A percentile compares a stretch with the other conserved stretches of the same genome.
These are phyloP conservation scores for Epichloe gansuensis DNA, from an alignment of 2,329 filamentous ascomycete species.

Conservation along the genomic window DNA sequence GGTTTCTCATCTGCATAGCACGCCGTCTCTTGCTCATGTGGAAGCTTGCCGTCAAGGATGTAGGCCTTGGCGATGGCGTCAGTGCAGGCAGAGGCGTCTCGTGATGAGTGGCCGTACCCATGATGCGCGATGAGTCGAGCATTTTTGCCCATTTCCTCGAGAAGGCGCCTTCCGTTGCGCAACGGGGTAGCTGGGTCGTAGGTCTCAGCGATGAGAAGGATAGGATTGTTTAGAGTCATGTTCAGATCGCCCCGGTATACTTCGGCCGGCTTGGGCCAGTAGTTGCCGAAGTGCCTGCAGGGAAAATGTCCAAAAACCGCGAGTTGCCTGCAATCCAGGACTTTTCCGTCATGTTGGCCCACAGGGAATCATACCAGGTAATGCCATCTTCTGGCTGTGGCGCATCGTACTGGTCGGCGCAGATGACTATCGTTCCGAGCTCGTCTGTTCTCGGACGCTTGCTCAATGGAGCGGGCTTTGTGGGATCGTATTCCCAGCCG, in stretches of 20 bases:
- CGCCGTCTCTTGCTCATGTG: constrained; percentile 27
- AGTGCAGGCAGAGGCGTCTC: constrained; percentile 34
- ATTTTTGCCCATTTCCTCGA: constrained; percentile 34
- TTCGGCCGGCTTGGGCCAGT: constrained; percentile 34
- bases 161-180: constrained; percentile 32
- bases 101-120: constrained; percentile 35
- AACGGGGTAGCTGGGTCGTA: constrained; percentile 39
- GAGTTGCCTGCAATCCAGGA: constrained; percentile 36
- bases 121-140: constrained; percentile 36
- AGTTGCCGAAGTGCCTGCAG: constrained; percentile 31
- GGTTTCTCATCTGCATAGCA: constrained; percentile 37
- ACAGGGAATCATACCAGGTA: constrained; percentile 33
- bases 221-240: constrained; percentile 28
- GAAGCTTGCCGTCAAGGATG: constrained; percentile 29
- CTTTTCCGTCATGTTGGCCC: constrained; percentile 33
- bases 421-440: constrained; percentile 30
- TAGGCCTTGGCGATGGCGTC: constrained; percentile 27
- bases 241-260: constrained; percentile 35
- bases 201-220: constrained; percentile 35
- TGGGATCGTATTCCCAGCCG: constrained; percentile 31
- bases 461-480: constrained; percentile 16
- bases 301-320: constrained; percentile 32
- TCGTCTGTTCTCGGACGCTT: constrained; percentile 25
- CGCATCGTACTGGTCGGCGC: constrained; percentile 33
- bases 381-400: constrained; percentile 24